phyloP scores from a whole-genome alignment of 352 stramenopile species.

The Phytophthora meadii region DNA sequence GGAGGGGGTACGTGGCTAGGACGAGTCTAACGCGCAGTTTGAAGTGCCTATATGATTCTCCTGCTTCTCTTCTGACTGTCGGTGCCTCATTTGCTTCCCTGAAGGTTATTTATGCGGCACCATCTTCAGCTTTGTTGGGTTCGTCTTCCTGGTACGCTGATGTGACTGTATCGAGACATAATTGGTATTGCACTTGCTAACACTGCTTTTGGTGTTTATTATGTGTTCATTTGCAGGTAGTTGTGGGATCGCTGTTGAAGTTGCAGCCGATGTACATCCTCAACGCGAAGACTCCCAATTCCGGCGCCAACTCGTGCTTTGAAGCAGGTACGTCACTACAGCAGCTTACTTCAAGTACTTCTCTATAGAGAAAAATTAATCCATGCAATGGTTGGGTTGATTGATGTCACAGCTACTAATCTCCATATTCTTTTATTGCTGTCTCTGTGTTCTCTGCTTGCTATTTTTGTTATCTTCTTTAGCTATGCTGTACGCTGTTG shows the following conservation, averaged over 20 bases:
- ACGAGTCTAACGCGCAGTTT: too few species aligned
- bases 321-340: slow-evolving; percentile 62
- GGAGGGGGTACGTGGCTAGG: slow-evolving; percentile 25
- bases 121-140: slow-evolving; percentile 81
- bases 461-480: background rate
- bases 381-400: background rate
- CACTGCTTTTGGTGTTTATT: background rate
- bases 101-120: slow-evolving; percentile 77
- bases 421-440: slow-evolving; percentile 12
- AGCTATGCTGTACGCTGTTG: slow-evolving; percentile 68
- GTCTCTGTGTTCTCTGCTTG: background rate
- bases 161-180: slow-evolving; percentile 6
- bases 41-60: slow-evolving; percentile 1
- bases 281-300: slow-evolving; percentile 74
- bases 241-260: slow-evolving; percentile 76
- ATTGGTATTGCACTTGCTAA: background rate
- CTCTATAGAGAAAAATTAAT: background rate
- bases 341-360: background rate
- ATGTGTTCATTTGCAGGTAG: slow-evolving; percentile 44
- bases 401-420: slow-evolving; percentile 4
- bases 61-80: slow-evolving; percentile 1
- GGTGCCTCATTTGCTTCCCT: background rate
- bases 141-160: slow-evolving; percentile 74
- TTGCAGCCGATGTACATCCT: slow-evolving; percentile 79
- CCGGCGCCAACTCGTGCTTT: slow-evolving; percentile 77